Percentiles rank a stretch among this genome's conserved stretches.
Evolutionary conservation across 139 green algal species (phyloP).

Genomic region (Closterium sp.): DNA sequence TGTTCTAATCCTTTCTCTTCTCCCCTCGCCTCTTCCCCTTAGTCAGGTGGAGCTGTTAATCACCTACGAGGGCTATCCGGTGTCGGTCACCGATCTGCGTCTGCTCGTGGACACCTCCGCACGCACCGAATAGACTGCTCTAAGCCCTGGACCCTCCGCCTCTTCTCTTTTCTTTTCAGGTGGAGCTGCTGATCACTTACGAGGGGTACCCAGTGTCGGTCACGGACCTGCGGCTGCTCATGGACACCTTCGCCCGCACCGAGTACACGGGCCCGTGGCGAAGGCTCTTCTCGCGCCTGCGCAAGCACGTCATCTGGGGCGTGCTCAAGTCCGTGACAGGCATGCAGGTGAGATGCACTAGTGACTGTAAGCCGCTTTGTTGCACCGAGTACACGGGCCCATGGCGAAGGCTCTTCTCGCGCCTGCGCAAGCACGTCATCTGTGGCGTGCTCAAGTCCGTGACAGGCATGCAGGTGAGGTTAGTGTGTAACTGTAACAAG

Average conservation of each 20-base stretch:
- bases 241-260: neutral
- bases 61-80: too few species aligned
- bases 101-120: slow-evolving; percentile 29
- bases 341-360: neutral
- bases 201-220: slow-evolving; percentile 14
- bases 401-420: too few species aligned
- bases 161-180: too few species aligned
- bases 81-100: too few species aligned
- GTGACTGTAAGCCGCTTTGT: neutral
- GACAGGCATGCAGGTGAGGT: neutral
- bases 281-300: neutral
- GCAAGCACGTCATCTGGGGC: slow-evolving; percentile 21
- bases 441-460: slow-evolving; percentile 17
- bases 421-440: slow-evolving; percentile 4
- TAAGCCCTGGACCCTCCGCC: slow-evolving; percentile 6
- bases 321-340: slow-evolving; percentile 21
- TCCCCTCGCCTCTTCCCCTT: neutral
- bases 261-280: neutral
- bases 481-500: neutral
- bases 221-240: slow-evolving; percentile 7
- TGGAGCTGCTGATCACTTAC: slow-evolving; percentile 42
- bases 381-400: too few species aligned
- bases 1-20: neutral
- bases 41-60: too few species aligned
- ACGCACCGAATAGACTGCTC: neutral